Percentiles rank a stretch among this genome's conserved stretches.
These are phyloP conservation scores for Calocera cornea DNA, from an alignment of 768 basidiomycete species.

Conservation along the genomic window DNA sequence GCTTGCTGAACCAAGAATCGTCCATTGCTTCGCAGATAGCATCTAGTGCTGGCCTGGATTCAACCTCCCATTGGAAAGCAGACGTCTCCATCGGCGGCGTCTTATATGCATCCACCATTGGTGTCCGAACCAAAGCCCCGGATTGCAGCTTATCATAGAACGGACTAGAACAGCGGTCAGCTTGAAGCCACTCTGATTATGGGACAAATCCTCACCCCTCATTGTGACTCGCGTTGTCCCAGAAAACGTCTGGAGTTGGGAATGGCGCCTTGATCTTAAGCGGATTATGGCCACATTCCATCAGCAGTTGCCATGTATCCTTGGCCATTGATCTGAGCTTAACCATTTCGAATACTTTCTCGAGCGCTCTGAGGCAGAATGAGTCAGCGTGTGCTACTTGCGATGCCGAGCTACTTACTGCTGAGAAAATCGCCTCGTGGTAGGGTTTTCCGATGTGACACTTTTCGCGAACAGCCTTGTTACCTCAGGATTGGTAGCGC, in stretches of 20 bases:
- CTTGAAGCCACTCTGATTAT: slow-evolving; percentile 15
- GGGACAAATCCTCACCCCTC: not conserved
- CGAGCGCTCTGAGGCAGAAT: not conserved
- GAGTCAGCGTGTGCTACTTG: not conserved
- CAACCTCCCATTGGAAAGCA: slow-evolving; percentile 39
- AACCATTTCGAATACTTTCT: not conserved
- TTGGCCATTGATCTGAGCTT: not conserved
- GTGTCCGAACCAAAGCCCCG: slow-evolving; percentile 66
- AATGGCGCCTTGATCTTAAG: slow-evolving; percentile 15
- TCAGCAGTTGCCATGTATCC: slow-evolving; percentile 13
- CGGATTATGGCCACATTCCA: slow-evolving; percentile 20
- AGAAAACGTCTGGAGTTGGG: not conserved
- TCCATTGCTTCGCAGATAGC: slow-evolving; percentile 37
- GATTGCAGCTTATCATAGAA: slow-evolving; percentile 65
- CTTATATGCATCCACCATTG: slow-evolving; percentile 47
- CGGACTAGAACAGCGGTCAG: slow-evolving; percentile 20
- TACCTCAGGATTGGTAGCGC: slow-evolving; percentile 21
- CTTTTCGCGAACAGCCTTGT: not conserved
- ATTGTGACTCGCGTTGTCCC: not conserved
- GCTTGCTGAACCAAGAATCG: slow-evolving; percentile 47
- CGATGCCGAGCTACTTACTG: not conserved
- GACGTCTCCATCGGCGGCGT: slow-evolving; percentile 28
- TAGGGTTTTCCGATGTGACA: not conserved
- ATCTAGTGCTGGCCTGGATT: slow-evolving; percentile 36
- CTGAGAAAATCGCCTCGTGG: not conserved